Percentiles rank a stretch among this genome's conserved stretches.
phyloP scores from a whole-genome alignment of 257 asterid genomes.

The Solanum medicagineum region DNA sequence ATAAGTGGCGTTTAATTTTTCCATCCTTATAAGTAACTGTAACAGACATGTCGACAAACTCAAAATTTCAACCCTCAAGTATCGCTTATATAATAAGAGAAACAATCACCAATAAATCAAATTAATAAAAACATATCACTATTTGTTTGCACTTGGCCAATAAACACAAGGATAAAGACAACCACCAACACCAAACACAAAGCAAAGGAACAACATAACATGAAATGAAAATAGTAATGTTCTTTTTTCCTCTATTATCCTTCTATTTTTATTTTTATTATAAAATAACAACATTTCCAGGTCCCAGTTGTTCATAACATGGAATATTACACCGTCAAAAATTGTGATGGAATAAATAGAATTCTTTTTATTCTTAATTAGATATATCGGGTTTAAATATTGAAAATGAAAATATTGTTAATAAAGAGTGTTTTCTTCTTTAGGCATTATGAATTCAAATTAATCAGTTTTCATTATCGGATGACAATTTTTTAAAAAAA shows the following conservation, averaged over 20 bases:
- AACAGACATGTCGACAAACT: too few relatives aligned
- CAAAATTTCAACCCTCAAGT: too few relatives aligned
- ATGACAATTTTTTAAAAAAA: too few relatives aligned
- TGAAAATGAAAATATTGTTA: too few relatives aligned
- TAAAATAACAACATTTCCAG: background rate
- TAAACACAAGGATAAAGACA: conserved; percentile 16
- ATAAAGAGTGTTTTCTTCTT: background rate
- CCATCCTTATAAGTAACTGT: too few relatives aligned
- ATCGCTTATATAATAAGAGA: too few relatives aligned
- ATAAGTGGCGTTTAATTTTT: too few relatives aligned
- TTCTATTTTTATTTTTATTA: background rate
- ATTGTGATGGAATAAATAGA: too few relatives aligned
- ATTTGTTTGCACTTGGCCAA: background rate
- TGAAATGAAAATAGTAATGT: background rate
- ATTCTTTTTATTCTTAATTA: too few relatives aligned
- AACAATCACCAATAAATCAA: background rate
- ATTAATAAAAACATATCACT: background rate
- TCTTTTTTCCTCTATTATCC: background rate
- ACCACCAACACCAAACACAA: background rate
- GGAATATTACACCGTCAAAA: background rate
- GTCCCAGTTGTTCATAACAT: background rate
- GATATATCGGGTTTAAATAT: too few relatives aligned
- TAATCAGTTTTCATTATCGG: background rate
- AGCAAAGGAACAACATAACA: background rate
- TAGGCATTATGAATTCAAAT: background rate